phyloP scores from a whole-genome alignment of 495 filamentous ascomycete species.

The Poronia punctata region DNA sequence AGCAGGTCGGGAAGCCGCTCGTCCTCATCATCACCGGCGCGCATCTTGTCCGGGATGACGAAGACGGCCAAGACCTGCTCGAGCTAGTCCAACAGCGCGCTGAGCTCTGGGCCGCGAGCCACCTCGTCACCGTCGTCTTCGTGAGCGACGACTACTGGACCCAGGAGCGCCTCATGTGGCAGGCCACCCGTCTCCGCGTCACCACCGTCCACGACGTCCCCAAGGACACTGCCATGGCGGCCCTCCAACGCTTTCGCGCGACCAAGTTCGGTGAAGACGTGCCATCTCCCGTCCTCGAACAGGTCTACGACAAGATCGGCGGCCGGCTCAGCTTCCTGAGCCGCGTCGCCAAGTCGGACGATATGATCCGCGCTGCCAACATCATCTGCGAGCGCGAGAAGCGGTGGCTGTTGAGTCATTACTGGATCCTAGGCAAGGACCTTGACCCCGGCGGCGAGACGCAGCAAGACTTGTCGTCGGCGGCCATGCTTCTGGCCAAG shows the following conservation, averaged over 20 bases:
- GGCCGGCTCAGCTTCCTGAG: slow-evolving; percentile 77
- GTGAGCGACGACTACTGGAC: slow-evolving; percentile 97
- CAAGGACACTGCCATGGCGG: slow-evolving; percentile 62
- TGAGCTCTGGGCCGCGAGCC: slow-evolving; percentile 86
- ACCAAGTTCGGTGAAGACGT: slow-evolving; percentile 59
- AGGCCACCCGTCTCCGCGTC: slow-evolving; percentile 83
- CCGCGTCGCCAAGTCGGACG: slow-evolving; percentile 67
- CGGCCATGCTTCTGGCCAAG: slow-evolving; percentile 85
- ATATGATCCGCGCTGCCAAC: slow-evolving; percentile 66
- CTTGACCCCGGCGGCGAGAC: slow-evolving; percentile 99
- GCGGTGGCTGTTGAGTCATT: slow-evolving; percentile 88
- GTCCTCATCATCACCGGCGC: slow-evolving; percentile 82
- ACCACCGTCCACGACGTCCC: slow-evolving; percentile 71
- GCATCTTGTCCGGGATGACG: slow-evolving; percentile 80
- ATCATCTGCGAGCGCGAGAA: slow-evolving; percentile 72
- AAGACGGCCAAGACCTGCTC: slow-evolving; percentile 78
- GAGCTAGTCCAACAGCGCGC: slow-evolving; percentile 91
- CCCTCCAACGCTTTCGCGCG: slow-evolving; percentile 62
- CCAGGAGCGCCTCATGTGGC: slow-evolving; percentile 82
- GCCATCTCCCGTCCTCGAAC: slow-evolving; percentile 46
- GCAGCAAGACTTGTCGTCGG: slow-evolving; percentile 88
- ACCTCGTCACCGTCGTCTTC: slow-evolving; percentile 81
- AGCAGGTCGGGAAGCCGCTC: slow-evolving; percentile 55
- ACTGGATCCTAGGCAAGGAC: slow-evolving; percentile 78
- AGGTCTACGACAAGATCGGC: slow-evolving; percentile 75